phyloP scores from a whole-genome alignment of 345 rosid genomes.

The Euphorbia lathyris region DNA sequence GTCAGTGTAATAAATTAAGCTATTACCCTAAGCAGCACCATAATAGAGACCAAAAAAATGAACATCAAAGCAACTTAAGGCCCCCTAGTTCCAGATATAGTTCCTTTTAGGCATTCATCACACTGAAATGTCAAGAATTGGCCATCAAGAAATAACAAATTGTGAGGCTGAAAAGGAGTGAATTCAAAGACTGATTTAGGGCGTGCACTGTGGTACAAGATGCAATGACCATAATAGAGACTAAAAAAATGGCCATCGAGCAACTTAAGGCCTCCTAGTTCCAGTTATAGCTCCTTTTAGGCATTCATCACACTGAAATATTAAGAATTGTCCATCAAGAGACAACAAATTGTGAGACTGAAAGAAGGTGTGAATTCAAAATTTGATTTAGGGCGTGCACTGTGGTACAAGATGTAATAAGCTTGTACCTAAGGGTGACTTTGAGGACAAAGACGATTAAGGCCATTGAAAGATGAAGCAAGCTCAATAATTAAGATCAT shows the following conservation, averaged over 20 bases:
- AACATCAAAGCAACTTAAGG: not conserved
- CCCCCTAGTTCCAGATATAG: not conserved
- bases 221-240: no score
- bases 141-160: not conserved
- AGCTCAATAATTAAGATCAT: no score
- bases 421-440: not conserved
- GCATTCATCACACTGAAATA: no score
- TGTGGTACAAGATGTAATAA: no score
- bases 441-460: not conserved
- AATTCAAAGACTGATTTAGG: not conserved
- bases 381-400: no score
- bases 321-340: no score
- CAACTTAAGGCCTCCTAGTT: no score
- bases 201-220: not conserved
- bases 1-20: not conserved
- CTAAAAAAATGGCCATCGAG: no score
- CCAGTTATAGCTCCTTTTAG: no score
- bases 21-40: not conserved
- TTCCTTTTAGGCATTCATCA: not conserved
- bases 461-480: not conserved
- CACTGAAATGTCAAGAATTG: not conserved
- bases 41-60: not conserved
- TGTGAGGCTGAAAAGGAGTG: not conserved
- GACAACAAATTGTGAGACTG: no score
- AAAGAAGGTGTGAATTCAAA: no score